phyloP scores from a whole-genome alignment of 768 basidiomycete genomes.

The Macrolepiota albuminosa region DNA sequence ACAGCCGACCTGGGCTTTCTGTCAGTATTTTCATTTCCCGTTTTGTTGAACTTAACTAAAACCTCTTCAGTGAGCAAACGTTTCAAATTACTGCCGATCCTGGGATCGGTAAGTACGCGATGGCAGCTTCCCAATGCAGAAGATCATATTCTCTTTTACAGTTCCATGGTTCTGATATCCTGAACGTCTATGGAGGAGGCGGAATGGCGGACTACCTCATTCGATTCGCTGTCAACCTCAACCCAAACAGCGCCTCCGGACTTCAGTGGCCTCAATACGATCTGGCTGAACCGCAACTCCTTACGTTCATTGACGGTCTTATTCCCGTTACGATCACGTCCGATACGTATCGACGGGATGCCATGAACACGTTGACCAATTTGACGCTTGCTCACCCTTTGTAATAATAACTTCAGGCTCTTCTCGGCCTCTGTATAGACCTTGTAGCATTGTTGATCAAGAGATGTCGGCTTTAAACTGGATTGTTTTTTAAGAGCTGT shows the following conservation, averaged over 20 bases:
- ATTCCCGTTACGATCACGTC: slow-evolving; percentile 28
- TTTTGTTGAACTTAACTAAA: slow-evolving; percentile 4
- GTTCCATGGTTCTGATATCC: slow-evolving; percentile 40
- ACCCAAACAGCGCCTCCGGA: slow-evolving; percentile 37
- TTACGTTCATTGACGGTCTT: slow-evolving; percentile 35
- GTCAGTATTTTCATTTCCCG: slow-evolving; percentile 20
- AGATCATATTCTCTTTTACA: slow-evolving; percentile 10
- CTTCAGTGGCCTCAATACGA: slow-evolving; percentile 43
- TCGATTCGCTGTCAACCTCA: slow-evolving; percentile 34
- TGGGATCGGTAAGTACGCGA: slow-evolving; percentile 36
- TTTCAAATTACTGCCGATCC: slow-evolving; percentile 33
- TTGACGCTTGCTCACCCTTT: slow-evolving; percentile 28
- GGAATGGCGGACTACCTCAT: slow-evolving; percentile 45
- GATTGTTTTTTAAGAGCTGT: neutral
- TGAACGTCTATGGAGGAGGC: slow-evolving; percentile 34
- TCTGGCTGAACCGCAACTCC: slow-evolving; percentile 25
- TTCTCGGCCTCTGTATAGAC: slow-evolving; percentile 4
- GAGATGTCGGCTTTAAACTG: neutral
- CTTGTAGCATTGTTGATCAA: neutral
- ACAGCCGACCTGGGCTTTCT: slow-evolving; percentile 39
- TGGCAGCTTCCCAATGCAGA: neutral
- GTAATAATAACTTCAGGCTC: slow-evolving; percentile 15
- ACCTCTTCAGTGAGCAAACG: slow-evolving; percentile 38
- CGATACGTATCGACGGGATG: slow-evolving; percentile 39
- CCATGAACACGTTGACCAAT: slow-evolving; percentile 30